A percentile compares a stretch with the other conserved stretches of the same genome.
These are phyloP conservation scores for Nigrospora oryzae DNA, from an alignment of 2,329 filamentous ascomycete genomes.

Conservation along the genomic window DNA sequence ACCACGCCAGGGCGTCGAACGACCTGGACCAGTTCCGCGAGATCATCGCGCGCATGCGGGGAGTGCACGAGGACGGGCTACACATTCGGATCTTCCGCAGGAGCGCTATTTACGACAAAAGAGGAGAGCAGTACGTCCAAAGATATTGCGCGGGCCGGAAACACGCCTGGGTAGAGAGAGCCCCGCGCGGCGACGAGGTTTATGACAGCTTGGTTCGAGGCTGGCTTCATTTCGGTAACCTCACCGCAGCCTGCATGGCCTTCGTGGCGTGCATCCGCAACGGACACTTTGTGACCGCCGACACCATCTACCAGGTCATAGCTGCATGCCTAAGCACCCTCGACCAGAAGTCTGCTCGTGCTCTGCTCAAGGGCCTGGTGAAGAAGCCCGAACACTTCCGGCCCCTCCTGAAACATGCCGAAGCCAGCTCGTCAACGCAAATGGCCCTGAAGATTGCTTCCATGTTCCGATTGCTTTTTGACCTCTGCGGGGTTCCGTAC, in stretches of 20 bases:
- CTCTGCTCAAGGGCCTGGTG: slow-evolving; percentile 14
- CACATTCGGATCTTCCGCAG: slow-evolving; percentile 14
- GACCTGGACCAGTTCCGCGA: slow-evolving; percentile 34
- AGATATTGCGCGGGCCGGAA: slow-evolving; percentile 21
- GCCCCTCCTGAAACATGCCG: slow-evolving; percentile 8
- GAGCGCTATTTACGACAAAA: slow-evolving; percentile 18
- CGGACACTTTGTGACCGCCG: slow-evolving; percentile 8
- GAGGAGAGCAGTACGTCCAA: slow-evolving; percentile 11
- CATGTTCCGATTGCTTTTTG: slow-evolving; percentile 13
- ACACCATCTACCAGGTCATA: slow-evolving; percentile 17
- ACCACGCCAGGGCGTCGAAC: slow-evolving; percentile 35
- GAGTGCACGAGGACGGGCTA: slow-evolving; percentile 22
- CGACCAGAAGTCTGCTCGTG: slow-evolving; percentile 12
- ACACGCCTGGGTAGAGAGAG: slow-evolving; percentile 26
- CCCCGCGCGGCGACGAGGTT: slow-evolving; percentile 26
- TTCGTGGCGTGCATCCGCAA: slow-evolving; percentile 18
- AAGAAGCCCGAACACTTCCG: slow-evolving; percentile 12
- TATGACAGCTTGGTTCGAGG: slow-evolving; percentile 38
- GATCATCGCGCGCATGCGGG: slow-evolving; percentile 36
- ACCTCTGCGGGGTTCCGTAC: slow-evolving; percentile 13
- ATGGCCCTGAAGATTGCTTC: slow-evolving; percentile 9
- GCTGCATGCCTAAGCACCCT: slow-evolving; percentile 11
- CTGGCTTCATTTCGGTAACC: slow-evolving; percentile 34
- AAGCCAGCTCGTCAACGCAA: slow-evolving; percentile 6
- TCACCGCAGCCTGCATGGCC: slow-evolving; percentile 15